Base-by-base conservation (phyloP, 140 eudicot genomes). In the Stevia rebaudiana region DNA sequence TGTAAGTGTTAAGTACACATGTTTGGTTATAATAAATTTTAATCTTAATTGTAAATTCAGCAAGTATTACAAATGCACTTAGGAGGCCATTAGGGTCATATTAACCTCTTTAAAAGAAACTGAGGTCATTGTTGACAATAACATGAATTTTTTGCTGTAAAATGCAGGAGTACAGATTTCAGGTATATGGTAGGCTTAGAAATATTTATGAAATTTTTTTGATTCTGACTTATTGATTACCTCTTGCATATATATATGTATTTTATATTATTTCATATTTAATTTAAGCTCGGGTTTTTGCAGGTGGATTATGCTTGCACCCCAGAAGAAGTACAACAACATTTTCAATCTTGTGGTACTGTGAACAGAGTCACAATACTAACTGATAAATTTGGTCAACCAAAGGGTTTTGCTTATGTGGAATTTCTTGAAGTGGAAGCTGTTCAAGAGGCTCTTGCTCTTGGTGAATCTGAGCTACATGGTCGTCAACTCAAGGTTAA, bases 401-500 rank as follows among this genome's bases (percentile, higher is more conserved):
- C 95, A 10, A 88, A 88, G 73, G 95, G 95, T 36, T 88, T 88
- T 80, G 96, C 96, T 30, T 88, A 88, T 58, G 96, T 88, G 58
- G 96, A 88, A 68, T 88, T 88, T 65, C 90, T 88, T 39, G 96
- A 88, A 70, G 54, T 76, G 43, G 96, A 88, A 61, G 96, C 96
- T 75, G 80, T 88, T 73, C 94, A 82, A 62, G 80, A 88, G 68
- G 96, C 96, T 24, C 13, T 88, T 5, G 81, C 82, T 48, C 71
- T 88, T 63, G 84, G 84, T 48, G 95, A 88, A 68, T 84, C 95
- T 23, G 95, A 88, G 79, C 69, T 88, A 71, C 95, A 88, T 64
- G 96, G 96, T 40, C 94, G 96, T 31, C 94, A 88, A 68, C 81
- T 88, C 61, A 88, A 88, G 96, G 96, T 88, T n/a, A n/a, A n/a